phyloP scores from a whole-genome alignment of 805 yeast species.

The Cephaloascus fragrans region DNA sequence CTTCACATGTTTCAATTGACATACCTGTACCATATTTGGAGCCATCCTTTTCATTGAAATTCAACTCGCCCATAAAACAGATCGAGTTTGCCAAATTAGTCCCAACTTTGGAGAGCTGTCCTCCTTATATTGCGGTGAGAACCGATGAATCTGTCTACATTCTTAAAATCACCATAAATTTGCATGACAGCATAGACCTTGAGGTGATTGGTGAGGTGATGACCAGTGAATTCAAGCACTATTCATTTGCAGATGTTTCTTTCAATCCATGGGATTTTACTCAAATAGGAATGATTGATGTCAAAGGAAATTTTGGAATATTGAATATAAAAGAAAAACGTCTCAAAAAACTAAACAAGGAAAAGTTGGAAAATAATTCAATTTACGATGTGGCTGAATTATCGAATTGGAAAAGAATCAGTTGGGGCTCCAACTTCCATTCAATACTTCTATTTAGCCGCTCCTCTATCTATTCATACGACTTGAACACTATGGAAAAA shows the following conservation, averaged over 20 bases:
- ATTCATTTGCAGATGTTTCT: conserved; percentile 33
- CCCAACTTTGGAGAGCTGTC: conserved; percentile 9
- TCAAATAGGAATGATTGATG: conserved; percentile 35
- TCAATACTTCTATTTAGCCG: conserved; percentile 29
- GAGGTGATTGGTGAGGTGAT: conserved; percentile 11
- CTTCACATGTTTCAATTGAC: neutral
- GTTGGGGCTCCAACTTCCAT: conserved; percentile 28
- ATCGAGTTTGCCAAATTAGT: conserved; percentile 20
- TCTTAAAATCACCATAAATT: conserved; percentile 14
- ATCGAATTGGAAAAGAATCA: conserved; percentile 43
- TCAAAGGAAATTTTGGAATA: conserved; percentile 41
- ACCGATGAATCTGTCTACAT: conserved; percentile 23
- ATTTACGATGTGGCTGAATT: conserved; percentile 38
- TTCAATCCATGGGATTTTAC: conserved; percentile 31
- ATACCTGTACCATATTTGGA: conserved; percentile 5
- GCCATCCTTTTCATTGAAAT: conserved; percentile 8
- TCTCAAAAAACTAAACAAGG: neutral
- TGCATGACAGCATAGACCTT: conserved; percentile 4
- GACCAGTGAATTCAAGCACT: conserved; percentile 14
- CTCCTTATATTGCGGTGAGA: conserved; percentile 24
- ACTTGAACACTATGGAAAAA: conserved; percentile 16
- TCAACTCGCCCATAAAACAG: conserved; percentile 29
- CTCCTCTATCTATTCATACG: conserved; percentile 25
- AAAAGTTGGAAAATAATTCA: conserved; percentile 2
- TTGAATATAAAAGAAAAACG: conserved; percentile 13